Percentiles rank a stretch among this genome's conserved stretches.
Conservation (phyloP, 768 basidiomycete species). For the Hydnum rufescens region DNA sequence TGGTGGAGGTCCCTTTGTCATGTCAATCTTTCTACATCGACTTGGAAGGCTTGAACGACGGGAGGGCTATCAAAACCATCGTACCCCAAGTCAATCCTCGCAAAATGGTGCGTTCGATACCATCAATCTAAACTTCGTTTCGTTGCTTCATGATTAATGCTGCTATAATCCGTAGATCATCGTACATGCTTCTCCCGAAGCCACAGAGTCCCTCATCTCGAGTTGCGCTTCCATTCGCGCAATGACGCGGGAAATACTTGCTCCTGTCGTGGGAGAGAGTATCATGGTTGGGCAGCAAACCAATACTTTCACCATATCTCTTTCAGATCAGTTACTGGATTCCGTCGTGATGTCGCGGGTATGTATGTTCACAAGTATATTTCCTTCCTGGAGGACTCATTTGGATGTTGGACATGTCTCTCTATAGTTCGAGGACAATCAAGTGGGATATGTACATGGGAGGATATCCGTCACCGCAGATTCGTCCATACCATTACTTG, state of each 20-base stretch:
- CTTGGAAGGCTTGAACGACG: constrained; percentile 92
- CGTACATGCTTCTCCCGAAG: constrained; percentile 50
- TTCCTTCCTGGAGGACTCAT: not conserved
- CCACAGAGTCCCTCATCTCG: constrained; percentile 54
- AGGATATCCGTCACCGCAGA: constrained; percentile 69
- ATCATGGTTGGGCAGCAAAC: constrained; percentile 91
- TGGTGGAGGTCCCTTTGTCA: constrained; percentile 57
- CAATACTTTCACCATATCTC: constrained; percentile 80
- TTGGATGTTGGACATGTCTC: not conserved
- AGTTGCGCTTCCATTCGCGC: constrained; percentile 67
- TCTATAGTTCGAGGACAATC: constrained; percentile 85
- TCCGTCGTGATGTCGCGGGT: constrained; percentile 76
- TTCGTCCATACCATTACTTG: constrained; percentile 76
- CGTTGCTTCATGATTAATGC: not conserved
- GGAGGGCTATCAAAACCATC: constrained; percentile 90
- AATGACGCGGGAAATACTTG: constrained; percentile 84
- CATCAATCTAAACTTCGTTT: not conserved
- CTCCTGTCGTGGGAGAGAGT: constrained; percentile 54
- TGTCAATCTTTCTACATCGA: constrained; percentile 84
- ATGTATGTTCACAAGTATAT: constrained; percentile 23
- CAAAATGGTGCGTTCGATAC: constrained; percentile 48
- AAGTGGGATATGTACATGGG: constrained; percentile 83
- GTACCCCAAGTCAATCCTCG: constrained; percentile 91
- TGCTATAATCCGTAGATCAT: constrained; percentile 42
- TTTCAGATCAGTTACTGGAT: constrained; percentile 72